Base-by-base conservation (phyloP, 345 rosid species). In the Dipteronia dyeriana region DNA sequence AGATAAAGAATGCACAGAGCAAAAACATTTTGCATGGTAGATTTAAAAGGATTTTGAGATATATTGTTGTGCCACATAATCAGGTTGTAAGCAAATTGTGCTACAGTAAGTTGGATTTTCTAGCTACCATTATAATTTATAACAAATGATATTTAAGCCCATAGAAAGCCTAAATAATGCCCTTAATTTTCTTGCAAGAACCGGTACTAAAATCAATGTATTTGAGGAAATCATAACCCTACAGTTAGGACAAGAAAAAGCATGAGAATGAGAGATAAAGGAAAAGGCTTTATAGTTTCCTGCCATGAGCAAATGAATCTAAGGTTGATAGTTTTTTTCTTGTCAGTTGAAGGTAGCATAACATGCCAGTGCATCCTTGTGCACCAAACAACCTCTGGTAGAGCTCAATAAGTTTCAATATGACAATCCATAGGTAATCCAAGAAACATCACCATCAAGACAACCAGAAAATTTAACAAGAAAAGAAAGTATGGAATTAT, bases 361-460 rank as follows among this genome's bases (percentile, higher is more conserved):
- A 20, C n/a, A 23, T 25, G 64, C 10, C 51, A 71, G 25, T 5
- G 29, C 65, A 71, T 34, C 38, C 7, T 71, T 34, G 39, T 57
- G n/a, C 20, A 38, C 66, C 64, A 43, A 61, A 41, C 68, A 20
- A 54, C 13, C 12, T 31, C 62, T n/a, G 39, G 41, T 12, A 26
- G 23, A 22, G 29, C 71, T 53, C 22, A 64, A 6, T 14, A 29
- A 45, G 75, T 63, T 63, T 19, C 69, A 62, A 22, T 60, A 43
- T 14, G 41, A 45, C n/a, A 26, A 64, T 43, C 47, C 60, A 56
- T 20, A 20, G 17, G 43, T 68, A 20, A 66, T 26, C 41, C 66
- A 75, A 71, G 29, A 67, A 59, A 43, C 66, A 39, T 25, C 57
- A 66, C 39, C 57, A 71, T 47, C 25, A 59, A 77, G 14, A 49